Base-by-base conservation (phyloP, 2,329 filamentous ascomycete genomes). In the Fulvia fulva region DNA sequence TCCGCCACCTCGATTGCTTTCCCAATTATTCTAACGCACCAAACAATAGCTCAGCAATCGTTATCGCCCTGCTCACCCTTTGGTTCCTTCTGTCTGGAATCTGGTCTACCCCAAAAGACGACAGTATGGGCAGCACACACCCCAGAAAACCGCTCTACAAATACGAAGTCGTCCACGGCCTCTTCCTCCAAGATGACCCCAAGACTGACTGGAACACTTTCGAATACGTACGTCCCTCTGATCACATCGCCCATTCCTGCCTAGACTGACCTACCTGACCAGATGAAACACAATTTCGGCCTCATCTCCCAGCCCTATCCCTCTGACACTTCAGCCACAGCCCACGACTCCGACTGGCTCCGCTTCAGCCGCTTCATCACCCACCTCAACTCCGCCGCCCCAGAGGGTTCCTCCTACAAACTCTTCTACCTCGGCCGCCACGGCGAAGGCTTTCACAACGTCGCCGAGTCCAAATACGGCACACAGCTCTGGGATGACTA, bases 371-470 rank as follows among this genome's bases (percentile, higher is more conserved):
- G 80, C 59, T 85, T 85, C 66, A 78, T 89, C 26, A 67, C 76
- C 21, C 73, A 76, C 23, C 70, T 89, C 37, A 87, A 59, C 49
- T 45, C 53, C 28, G 87, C 73, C 66, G 57, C 57, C 71, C 2
- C 68, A 67, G 22, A 70, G 72, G 9, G 78, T 76, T 78, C 80
- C 14, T 74, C 78, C 28, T 90, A 88, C 76, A 87, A 87, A 67
- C 77, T 91, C 9, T 69, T 90, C 28, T 86, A 86, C 71, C 78
- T 89, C 71, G 87, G 83, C 44, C 83, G 88, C 41, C 88, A 90
- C 68, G 88, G 87, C 22, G 81, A 90, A 72, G 87, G 87, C 5
- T 73, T 74, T 51, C 81, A 68, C 71, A 87, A 87, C 66, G 82
- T 83, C 6, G 87, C 86, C 14, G 84, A 89, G 72, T 76, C 77